Percentiles rank a stretch among this genome's conserved stretches.
Evolutionary conservation across 2,329 filamentous ascomycete species (phyloP).

Genomic region (Teratosphaeria pseudoeucalypti): DNA sequence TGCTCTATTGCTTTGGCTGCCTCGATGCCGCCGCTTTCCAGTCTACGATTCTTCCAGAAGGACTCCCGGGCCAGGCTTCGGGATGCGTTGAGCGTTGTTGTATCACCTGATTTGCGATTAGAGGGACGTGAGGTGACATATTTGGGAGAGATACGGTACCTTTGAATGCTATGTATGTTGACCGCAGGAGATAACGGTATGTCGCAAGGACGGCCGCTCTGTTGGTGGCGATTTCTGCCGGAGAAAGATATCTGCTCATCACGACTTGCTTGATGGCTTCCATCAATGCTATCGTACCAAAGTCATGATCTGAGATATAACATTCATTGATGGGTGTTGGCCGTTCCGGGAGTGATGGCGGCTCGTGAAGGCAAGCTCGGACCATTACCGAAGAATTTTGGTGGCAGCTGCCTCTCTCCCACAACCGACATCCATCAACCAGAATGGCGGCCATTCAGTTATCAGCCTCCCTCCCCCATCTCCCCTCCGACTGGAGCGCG

Average conservation of each 20-base stretch:
- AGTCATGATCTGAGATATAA: neutral
- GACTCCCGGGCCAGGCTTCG: constrained; percentile 59
- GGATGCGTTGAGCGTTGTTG: constrained; percentile 57
- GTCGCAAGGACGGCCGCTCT: constrained; percentile 57
- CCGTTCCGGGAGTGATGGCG: neutral
- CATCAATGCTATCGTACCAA: neutral
- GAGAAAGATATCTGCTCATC: constrained; percentile 8
- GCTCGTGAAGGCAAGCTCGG: neutral
- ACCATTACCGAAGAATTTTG: neutral
- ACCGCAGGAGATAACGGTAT: constrained; percentile 73
- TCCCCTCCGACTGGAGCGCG: constrained; percentile 70
- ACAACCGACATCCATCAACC: neutral
- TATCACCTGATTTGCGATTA: constrained; percentile 50
- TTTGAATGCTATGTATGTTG: constrained; percentile 70
- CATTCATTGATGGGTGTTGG: neutral
- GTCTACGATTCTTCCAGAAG: constrained; percentile 58
- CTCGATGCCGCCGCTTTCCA: constrained; percentile 49
- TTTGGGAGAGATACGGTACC: constrained; percentile 1
- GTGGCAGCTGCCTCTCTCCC: neutral
- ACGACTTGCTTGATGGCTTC: constrained; percentile 6
- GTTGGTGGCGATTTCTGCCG: constrained; percentile 18
- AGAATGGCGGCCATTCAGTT: constrained; percentile 44
- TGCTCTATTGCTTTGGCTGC: constrained; percentile 58
- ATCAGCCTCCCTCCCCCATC: constrained; percentile 57
- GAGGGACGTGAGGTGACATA: neutral